Evolutionary conservation across 768 basidiomycete genomes (phyloP), one percentile per base, ranked within the genome.

Genomic region (Lactarius sp.): DNA sequence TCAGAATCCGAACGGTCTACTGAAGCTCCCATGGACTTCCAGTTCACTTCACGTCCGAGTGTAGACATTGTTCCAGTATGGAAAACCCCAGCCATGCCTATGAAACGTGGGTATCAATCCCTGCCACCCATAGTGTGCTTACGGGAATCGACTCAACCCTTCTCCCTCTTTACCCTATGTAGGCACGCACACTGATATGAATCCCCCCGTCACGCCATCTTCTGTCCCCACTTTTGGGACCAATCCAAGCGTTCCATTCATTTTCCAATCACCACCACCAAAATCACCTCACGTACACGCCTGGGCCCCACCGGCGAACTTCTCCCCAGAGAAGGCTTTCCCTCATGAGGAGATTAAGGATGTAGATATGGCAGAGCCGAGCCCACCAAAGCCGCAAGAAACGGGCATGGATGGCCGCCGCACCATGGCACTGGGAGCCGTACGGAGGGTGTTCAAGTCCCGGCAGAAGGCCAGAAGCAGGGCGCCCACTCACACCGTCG

Each of bases 21-120:
- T 54, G 92, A 92, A 71, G 88, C 87, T 3, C 92, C 92, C 4
- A 94, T 94, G 92, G 91, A 94, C 74, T 94, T 85, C 74, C 85
- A 92, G 72, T 92, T 86, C 77, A 92, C 90, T 9, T 84, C 85
- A 68, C 81, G 90, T 31, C 80, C 83, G 16, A 81, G 72, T 65
- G 78, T 71, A 59, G 72, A 74, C 42, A 75, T 79, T 60, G 83
- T 78, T 70, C 83, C 86, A 2, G 82, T 79, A 2, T 90, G 88
- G 88, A 80, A 83, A 31, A 80, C 83, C 54, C 71, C 78, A n/a
- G 78, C 74, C 69, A 81, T 84, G 31, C 81, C 85, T 39, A 78
- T 80, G 70, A 91, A 91, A 82, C 85, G 88, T 91, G 77, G 70
- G 83, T 76, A 22, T 42, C 12, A 52, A 41, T 14, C 46, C 1